Evolutionary conservation across 2,329 filamentous ascomycete species (phyloP).

Genomic region (Chaetothyriales sp.): DNA sequence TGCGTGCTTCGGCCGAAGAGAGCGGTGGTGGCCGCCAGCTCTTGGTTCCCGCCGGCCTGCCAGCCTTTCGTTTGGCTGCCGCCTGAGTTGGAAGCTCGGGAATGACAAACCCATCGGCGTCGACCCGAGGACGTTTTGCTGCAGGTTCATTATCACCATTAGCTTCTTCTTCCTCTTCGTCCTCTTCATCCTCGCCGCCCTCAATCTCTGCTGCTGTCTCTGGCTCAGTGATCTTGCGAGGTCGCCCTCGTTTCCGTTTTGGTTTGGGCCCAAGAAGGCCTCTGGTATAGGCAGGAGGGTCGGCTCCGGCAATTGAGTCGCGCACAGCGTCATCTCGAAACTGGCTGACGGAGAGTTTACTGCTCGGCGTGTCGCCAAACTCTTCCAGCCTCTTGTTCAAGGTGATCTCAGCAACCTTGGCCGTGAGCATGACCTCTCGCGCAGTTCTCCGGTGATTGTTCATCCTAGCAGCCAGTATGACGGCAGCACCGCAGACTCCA

Average conservation of each 20-base stretch:
- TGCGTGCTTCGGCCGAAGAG: conserved; percentile 46
- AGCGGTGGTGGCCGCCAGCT: conserved; percentile 31
- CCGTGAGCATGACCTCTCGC: conserved; percentile 91
- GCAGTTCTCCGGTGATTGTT: conserved; percentile 93
- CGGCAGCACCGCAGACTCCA: conserved; percentile 82
- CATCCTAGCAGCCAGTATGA: conserved; percentile 91
- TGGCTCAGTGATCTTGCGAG: conserved; percentile 15
- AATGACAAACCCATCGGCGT: conserved; percentile 55
- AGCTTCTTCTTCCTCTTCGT: conserved; percentile 34
- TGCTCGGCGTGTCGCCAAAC: conserved; percentile 75
- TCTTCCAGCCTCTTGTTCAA: conserved; percentile 84
- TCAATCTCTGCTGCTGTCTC: conserved; percentile 29
- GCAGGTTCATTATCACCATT: conserved; percentile 11
- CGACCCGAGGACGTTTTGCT: conserved; percentile 31
- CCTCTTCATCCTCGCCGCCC: conserved; percentile 25
- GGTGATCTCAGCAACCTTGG: conserved; percentile 88
- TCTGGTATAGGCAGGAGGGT: conserved; percentile 63
- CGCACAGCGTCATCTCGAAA: conserved; percentile 40
- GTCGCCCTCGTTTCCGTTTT: conserved; percentile 33
- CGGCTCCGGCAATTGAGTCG: conserved; percentile 40
- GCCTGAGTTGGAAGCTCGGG: conserved; percentile 26
- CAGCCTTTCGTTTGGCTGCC: conserved; percentile 4
- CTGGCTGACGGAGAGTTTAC: conserved; percentile 71
- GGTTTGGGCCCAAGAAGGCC: conserved; percentile 45
- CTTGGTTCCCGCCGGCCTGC: conserved; percentile 21